Base-by-base conservation (phyloP, 345 rosid genomes). In the Eutrema japonicum region DNA sequence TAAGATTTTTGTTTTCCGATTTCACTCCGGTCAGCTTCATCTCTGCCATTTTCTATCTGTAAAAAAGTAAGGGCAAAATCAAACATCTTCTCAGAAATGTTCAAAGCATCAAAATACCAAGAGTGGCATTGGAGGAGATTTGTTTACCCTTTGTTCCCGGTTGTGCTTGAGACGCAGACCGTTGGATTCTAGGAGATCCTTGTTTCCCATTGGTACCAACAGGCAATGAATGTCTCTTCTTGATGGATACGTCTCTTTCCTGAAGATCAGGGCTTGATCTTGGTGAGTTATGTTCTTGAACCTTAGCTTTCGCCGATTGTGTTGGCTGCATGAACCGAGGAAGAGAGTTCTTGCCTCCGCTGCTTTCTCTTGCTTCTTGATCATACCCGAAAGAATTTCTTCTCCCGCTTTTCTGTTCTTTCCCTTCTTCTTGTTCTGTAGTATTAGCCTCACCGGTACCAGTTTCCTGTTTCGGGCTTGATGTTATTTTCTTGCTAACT, bases 301-400 rank as follows among this genome's bases (percentile, higher is more conserved):
- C 48, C 88, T 95, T 95, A 30, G 96, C 97, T 83, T 79, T 89
- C 9, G 96, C 99, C 26, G 99, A 95, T 82, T 92, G 83, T 9
- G 99, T 92, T 53, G 84, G 96, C 82, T 86, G 98, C 99, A 95
- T 95, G 89, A 95, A 95, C 55, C 72, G 92, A n/a, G 98, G 99
- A 67, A 92, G 51, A 60, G 96, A 82, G 80, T 67, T 84, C 77
- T 83, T 89, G 79, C 86, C 87, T 58, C 83, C 82, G 65, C 87
- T 83, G 77, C 87, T 83, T 52, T 85, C 96, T 73, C 89, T 82
- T 47, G 90, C 85, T 71, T 90, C 98, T 83, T 86, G 90, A 52
- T 84, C 94, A 72, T 35, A 68, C 76, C 90, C 95, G 60, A 91
- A 79, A 27, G 98, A 93, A 57, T 64, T 87, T 55, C 86, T 85